A percentile compares a stretch with the other conserved stretches of the same genome.
Evolutionary conservation across 2,329 filamentous ascomycete species (phyloP).

Genomic region (Curvularia verruculosa): DNA sequence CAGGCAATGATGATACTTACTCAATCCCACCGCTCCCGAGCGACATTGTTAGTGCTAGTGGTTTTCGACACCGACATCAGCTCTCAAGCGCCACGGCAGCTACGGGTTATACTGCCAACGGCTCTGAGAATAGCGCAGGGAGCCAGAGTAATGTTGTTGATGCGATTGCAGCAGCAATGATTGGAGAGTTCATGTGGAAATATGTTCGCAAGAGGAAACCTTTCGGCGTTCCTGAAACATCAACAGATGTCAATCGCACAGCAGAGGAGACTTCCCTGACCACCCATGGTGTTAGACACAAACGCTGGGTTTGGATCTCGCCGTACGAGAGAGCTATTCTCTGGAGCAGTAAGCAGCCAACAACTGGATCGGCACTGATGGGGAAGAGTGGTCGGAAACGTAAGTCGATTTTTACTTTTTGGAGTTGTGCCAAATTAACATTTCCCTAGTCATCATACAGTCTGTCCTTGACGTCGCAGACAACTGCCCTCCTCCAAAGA

Average conservation of each 20-base stretch:
- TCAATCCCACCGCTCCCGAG: conserved; percentile 73
- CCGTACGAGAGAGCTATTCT: conserved; percentile 95
- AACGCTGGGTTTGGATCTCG: conserved; percentile 97
- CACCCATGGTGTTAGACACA: conserved; percentile 77
- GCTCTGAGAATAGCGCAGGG: conserved; percentile 63
- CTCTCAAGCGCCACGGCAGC: conserved; percentile 66
- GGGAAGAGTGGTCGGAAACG: conserved; percentile 94
- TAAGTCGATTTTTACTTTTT: conserved; percentile 60
- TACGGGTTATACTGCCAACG: conserved; percentile 62
- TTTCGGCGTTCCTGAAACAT: conserved; percentile 74
- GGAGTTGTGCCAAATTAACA: conserved; percentile 21
- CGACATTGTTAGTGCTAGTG: conserved; percentile 66
- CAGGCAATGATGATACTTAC: conserved; percentile 72
- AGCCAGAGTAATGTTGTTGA: conserved; percentile 86
- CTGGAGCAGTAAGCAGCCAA: conserved; percentile 98
- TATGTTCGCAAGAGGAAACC: conserved; percentile 87
- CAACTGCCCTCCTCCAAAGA: conserved; percentile 82
- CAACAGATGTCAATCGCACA: conserved; percentile 56
- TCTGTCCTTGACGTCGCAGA: conserved; percentile 97
- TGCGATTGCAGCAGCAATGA: conserved; percentile 97
- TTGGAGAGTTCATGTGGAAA: conserved; percentile 96
- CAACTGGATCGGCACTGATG: conserved; percentile 82
- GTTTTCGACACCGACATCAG: conserved; percentile 59
- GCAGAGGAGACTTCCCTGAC: conserved; percentile 68
- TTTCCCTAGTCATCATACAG: conserved; percentile 78